Conservation (phyloP, 345 rosid species). For the Rubroshorea leprosula region DNA sequence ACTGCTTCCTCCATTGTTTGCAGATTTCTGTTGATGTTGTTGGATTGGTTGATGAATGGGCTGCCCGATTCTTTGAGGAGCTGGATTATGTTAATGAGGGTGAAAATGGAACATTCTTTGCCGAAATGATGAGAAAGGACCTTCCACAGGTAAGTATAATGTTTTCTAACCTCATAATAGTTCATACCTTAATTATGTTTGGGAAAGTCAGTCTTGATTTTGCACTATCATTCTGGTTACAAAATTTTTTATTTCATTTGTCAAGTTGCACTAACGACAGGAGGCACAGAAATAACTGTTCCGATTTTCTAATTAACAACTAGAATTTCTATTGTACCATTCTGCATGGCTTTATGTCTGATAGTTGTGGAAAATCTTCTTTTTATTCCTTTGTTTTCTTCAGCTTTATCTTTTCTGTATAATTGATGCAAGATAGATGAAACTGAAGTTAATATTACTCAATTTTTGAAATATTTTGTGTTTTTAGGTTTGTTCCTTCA, state of each 20-base stretch:
- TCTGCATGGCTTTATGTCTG: neutral
- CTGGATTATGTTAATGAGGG: slow-evolving; percentile 95
- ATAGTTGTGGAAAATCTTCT: too few species aligned
- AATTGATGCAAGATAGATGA: neutral
- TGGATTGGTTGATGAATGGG: slow-evolving; percentile 99
- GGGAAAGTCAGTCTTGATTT: neutral
- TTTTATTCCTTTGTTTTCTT: neutral
- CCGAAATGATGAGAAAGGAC: slow-evolving; percentile 96
- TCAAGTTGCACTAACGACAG: too few species aligned
- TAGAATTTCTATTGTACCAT: neutral
- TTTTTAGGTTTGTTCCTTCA: neutral
- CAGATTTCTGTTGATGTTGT: slow-evolving; percentile 89
- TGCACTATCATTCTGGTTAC: slow-evolving; percentile 3
- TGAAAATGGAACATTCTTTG: slow-evolving; percentile 78
- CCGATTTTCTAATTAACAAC: neutral
- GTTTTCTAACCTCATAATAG: neutral
- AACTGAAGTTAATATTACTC: neutral
- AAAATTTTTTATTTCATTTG: slow-evolving; percentile 9
- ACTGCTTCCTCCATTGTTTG: slow-evolving; percentile 7
- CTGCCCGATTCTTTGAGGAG: slow-evolving; percentile 97
- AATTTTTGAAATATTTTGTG: too few species aligned
- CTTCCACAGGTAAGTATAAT: slow-evolving; percentile 83
- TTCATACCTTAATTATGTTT: slow-evolving; percentile 1
- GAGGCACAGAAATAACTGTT: neutral
- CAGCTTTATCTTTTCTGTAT: neutral